Evolutionary conservation across 306 rosid species (phyloP), one percentile per base, ranked within the genome.

Genomic region (Casuarina equisetifolia): DNA sequence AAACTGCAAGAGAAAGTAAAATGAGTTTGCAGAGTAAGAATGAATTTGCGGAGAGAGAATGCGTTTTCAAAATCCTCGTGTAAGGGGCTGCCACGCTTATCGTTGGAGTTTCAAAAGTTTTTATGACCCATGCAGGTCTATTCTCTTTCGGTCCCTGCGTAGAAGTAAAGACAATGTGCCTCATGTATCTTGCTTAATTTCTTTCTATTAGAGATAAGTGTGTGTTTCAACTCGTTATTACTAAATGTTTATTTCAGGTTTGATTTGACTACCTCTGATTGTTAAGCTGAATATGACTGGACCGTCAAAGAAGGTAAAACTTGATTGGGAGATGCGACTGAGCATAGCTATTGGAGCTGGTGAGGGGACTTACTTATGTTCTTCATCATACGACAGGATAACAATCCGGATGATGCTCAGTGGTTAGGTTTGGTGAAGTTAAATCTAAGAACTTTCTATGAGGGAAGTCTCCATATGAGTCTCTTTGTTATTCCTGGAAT

Each of bases 301-400:
- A 75, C 86, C 97, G 7, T 80, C 86, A 12, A 92, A 81, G 83
- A 90, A 92, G 90, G 97, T 92, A 38, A 91, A 92, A 77, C 97
- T 95, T 45, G 97, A 92, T 52, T 95, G 98, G 98, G 98, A 95
- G 76, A 89, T 96, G 1, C 90, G 98, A 4, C 40, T 95, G 79
- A 92, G 80, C 80, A 91, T 95, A 50, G 98, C 98, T 0, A 91
- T 95, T 15, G 97, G 97, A 9, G 91, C 98, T 57, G 95, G 97
- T 3, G 93, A 95, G 75, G 32, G 98, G 98, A 52, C 93, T 95
- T 19, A 84, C 98, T 44, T 95, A 95, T 87, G 95, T 92, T 61
- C 98, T 92, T 80, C 97, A 92, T 73, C 97, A 92, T 51, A 15
- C 83, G 77, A 80, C 83, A 39, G 16, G 91, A 87, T 12, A 81